phyloP scores from a whole-genome alignment of 441 rosid species.

The Heliophila coronopifolia region DNA sequence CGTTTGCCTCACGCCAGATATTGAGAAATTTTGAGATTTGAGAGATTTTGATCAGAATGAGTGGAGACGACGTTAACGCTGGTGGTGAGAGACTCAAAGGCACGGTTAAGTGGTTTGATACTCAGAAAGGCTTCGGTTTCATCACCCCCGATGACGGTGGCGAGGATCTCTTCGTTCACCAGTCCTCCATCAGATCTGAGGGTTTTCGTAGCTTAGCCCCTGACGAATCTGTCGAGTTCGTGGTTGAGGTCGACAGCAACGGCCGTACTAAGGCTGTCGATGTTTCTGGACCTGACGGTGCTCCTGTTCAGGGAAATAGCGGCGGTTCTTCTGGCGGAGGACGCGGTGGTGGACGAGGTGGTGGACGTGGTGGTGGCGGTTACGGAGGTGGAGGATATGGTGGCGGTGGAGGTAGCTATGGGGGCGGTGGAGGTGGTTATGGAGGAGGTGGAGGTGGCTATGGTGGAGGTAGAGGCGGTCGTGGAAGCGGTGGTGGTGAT shows the following conservation, averaged over 20 bases:
- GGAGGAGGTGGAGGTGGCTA: slow-evolving; percentile 23
- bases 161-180: slow-evolving; percentile 67
- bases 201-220: slow-evolving; percentile 59
- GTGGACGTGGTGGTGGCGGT: slow-evolving; percentile 30
- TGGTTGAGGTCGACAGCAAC: slow-evolving; percentile 29
- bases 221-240: slow-evolving; percentile 60
- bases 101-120: slow-evolving; percentile 63
- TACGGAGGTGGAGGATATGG: slow-evolving; percentile 32
- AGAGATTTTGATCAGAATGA: slow-evolving; percentile 18
- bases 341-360: slow-evolving; percentile 30
- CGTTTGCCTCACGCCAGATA: slow-evolving; percentile 10
- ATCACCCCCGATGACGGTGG: slow-evolving; percentile 62
- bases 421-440: slow-evolving; percentile 18
- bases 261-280: slow-evolving; percentile 56
- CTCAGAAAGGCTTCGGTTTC: slow-evolving; percentile 62
- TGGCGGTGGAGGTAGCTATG: slow-evolving; percentile 24
- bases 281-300: slow-evolving; percentile 53
- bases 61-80: slow-evolving; percentile 24
- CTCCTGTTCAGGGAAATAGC: slow-evolving; percentile 37
- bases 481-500: slow-evolving; percentile 28
- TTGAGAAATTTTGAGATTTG: not conserved
- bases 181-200: slow-evolving; percentile 56
- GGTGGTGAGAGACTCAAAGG: slow-evolving; percentile 53
- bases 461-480: slow-evolving; percentile 24
- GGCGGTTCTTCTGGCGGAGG: slow-evolving; percentile 35